These are phyloP conservation scores for Beta corolliflora DNA, from an alignment of 179 eudicot genomes.

Conservation along the genomic window DNA sequence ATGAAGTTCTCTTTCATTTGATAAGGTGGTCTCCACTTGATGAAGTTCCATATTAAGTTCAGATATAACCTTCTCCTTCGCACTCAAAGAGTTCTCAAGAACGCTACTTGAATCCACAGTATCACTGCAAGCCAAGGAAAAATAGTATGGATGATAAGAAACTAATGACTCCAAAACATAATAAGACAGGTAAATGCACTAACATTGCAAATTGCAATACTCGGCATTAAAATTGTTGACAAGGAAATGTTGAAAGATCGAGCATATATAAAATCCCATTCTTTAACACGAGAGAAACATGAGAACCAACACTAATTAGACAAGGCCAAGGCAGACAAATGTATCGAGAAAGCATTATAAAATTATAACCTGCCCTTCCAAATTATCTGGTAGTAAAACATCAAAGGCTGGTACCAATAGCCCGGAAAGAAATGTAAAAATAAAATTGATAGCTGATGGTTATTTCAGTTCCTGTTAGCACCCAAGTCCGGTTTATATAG, in stretches of 20 bases:
- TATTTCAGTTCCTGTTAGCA: background rate
- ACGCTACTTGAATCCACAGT: slow-evolving; percentile 65
- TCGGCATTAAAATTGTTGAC: background rate
- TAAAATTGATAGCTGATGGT: background rate
- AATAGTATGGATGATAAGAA: background rate
- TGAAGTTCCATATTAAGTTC: slow-evolving; percentile 93
- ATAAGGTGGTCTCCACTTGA: slow-evolving; percentile 76
- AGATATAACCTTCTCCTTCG: slow-evolving; percentile 94
- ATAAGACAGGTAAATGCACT: slow-evolving; percentile 1
- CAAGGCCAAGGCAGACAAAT: background rate
- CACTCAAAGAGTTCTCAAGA: slow-evolving; percentile 87
- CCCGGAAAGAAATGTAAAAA: background rate
- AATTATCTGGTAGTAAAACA: background rate
- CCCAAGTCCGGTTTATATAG: too few relatives aligned
- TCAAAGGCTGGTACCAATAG: background rate
- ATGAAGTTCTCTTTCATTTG: slow-evolving; percentile 76
- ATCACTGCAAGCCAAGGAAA: slow-evolving; percentile 57
- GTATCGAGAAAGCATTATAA: background rate
- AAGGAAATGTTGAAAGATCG: background rate
- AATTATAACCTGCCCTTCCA: background rate
- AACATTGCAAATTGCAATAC: background rate
- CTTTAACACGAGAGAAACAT: background rate
- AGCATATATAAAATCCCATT: background rate
- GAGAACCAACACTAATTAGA: background rate
- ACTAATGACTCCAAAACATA: background rate